A percentile compares a stretch with the other conserved stretches of the same genome.
Conservation (phyloP, 768 basidiomycete genomes). For the Artomyces pyxidatus region DNA sequence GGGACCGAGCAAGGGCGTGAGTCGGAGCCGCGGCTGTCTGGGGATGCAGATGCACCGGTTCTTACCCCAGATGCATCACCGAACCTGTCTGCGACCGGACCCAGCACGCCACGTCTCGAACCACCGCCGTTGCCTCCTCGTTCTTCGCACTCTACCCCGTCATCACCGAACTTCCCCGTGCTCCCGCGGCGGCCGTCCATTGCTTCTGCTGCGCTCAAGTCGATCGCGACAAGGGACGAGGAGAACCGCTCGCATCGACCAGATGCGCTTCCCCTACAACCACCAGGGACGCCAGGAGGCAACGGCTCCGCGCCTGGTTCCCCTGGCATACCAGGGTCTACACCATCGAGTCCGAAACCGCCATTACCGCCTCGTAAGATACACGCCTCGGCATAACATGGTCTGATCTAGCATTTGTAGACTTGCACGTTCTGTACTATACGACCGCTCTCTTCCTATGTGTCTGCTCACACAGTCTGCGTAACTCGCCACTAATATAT, state of each 20-base stretch:
- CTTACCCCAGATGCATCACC: neutral
- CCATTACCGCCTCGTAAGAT: constrained; percentile 19
- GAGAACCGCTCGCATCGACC: constrained; percentile 12
- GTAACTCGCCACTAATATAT: too few relatives aligned
- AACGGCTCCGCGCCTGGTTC: neutral
- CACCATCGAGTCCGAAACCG: constrained; percentile 12
- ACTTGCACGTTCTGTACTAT: neutral
- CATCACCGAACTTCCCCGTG: constrained; percentile 21
- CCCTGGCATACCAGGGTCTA: neutral
- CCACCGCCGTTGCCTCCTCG: constrained; percentile 45
- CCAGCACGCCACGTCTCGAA: constrained; percentile 9
- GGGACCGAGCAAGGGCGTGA: constrained; percentile 5
- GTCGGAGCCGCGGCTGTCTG: constrained; percentile 1
- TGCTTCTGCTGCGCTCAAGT: constrained; percentile 50
- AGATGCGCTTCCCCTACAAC: constrained; percentile 4
- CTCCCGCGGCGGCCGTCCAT: constrained; percentile 23
- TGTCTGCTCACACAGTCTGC: too few relatives aligned
- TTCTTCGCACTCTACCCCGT: too few relatives aligned
- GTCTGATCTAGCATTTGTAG: neutral
- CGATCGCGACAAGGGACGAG: constrained; percentile 37
- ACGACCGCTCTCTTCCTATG: neutral
- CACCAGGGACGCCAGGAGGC: constrained; percentile 10
- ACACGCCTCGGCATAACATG: constrained; percentile 8
- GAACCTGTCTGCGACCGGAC: constrained; percentile 1
- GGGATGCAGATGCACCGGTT: neutral